Conservation (phyloP, 176 grass and related monocot species). For the Aegilops sharonensis region DNA sequence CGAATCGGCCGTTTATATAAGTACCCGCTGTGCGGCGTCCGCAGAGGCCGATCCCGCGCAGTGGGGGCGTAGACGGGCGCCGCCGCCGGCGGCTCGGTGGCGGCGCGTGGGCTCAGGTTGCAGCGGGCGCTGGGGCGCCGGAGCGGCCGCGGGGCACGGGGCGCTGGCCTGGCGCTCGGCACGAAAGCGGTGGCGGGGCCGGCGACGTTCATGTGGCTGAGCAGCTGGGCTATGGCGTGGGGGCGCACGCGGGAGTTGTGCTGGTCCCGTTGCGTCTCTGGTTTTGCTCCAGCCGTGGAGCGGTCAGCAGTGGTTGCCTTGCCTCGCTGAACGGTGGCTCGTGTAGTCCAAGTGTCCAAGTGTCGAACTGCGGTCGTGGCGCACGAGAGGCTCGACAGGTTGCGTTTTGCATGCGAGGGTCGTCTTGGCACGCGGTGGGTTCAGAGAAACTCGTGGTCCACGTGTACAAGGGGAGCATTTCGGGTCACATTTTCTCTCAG, state of each 20-base stretch:
- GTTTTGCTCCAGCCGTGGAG: not conserved
- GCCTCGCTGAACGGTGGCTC: not conserved
- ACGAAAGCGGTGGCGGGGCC: slow-evolving; percentile 8
- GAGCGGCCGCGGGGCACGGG: not conserved
- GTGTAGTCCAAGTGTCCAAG: not conserved
- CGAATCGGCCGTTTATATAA: not conserved
- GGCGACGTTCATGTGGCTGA: slow-evolving; percentile 30
- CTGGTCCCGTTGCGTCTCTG: not conserved
- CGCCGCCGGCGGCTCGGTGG: slow-evolving; percentile 8
- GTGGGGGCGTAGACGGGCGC: slow-evolving; percentile 65
- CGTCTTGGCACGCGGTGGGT: not conserved
- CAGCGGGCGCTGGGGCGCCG: not conserved
- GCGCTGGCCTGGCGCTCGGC: not conserved
- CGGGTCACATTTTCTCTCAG: too few relatives aligned
- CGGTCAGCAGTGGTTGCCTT: not conserved
- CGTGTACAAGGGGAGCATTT: too few relatives aligned
- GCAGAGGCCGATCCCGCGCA: slow-evolving; percentile 61
- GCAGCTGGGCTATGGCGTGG: not conserved
- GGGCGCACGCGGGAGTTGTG: not conserved
- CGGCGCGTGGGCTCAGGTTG: not conserved
- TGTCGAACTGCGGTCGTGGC: not conserved
- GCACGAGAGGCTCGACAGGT: not conserved
- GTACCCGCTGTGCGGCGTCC: slow-evolving; percentile 94
- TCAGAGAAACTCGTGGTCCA: not conserved
- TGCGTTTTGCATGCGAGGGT: not conserved